Evolutionary conservation across 75 land plant genomes (phyloP).

Genomic region (Picea sitchensis): DNA sequence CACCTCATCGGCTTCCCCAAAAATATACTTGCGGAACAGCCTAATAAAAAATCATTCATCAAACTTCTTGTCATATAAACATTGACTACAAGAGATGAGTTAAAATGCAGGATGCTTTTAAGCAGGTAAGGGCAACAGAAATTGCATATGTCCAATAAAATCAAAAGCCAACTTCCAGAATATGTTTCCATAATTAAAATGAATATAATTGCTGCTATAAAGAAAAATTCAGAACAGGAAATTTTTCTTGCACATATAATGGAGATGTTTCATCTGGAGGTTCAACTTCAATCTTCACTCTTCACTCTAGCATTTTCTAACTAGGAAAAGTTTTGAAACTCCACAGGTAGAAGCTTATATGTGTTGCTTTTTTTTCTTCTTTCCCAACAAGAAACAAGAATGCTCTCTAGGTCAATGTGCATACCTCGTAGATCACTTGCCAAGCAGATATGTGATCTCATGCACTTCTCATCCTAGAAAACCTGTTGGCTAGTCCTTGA

Average conservation of each 20-base stretch:
- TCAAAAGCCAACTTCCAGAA: neutral
- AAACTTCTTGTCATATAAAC: neutral
- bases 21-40: constrained; percentile 69
- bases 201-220: neutral
- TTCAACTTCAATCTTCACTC: no score
- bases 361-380: no score
- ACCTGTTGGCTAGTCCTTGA: no score
- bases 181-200: neutral
- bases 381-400: no score
- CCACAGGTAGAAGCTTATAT: no score
- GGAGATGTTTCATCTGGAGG: neutral
- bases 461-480: no score
- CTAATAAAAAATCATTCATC: constrained; percentile 20
- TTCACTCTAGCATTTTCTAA: no score
- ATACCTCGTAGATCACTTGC: no score
- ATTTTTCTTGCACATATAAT: neutral
- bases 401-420: no score
- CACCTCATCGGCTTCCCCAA: constrained; percentile 97
- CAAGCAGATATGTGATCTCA: no score
- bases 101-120: neutral
- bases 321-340: no score
- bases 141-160: neutral
- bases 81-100: neutral
- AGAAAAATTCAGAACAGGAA: neutral
- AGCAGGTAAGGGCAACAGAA: neutral